phyloP scores from a whole-genome alignment of 108 stramenopile genomes.

The Cyclostephanos invisitatus region DNA sequence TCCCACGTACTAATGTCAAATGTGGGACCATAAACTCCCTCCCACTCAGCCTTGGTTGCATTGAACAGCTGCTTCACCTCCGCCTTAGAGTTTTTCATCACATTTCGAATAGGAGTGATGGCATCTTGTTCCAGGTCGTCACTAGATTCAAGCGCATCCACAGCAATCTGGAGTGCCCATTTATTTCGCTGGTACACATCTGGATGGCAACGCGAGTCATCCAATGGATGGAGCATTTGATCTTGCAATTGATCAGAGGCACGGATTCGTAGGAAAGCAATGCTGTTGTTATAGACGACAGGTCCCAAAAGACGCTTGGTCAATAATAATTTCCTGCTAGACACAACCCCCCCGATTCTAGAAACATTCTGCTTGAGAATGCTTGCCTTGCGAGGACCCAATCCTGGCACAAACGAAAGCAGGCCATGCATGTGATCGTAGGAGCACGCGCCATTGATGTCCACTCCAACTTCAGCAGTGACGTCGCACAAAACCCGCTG shows the following conservation, averaged over 20 bases:
- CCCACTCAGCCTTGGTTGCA: constrained; percentile 84
- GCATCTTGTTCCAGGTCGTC: constrained; percentile 49
- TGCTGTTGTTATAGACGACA: constrained; percentile 91
- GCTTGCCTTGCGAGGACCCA: constrained; percentile 93
- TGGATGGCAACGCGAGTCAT: constrained; percentile 90
- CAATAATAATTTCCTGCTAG: constrained; percentile 64
- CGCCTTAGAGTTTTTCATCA: constrained; percentile 77
- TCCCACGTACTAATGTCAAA: constrained; percentile 80
- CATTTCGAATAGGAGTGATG: constrained; percentile 75
- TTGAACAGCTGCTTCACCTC: constrained; percentile 77
- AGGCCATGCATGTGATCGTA: constrained; percentile 76
- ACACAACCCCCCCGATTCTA: constrained; percentile 68
- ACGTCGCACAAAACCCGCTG: constrained; percentile 84
- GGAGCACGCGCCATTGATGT: constrained; percentile 77
- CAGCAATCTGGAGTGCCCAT: constrained; percentile 87
- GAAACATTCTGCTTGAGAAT: constrained; percentile 78
- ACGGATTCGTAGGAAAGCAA: constrained; percentile 85
- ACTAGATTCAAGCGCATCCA: constrained; percentile 80
- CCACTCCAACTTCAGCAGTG: constrained; percentile 88
- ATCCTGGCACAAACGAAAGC: constrained; percentile 90
- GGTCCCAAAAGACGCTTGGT: constrained; percentile 73
- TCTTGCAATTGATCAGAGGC: constrained; percentile 58
- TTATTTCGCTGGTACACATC: constrained; percentile 80
- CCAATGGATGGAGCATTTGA: constrained; percentile 81
- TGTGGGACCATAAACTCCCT: constrained; percentile 67